Conservation (phyloP, 805 yeast species). For the Danielozyma ontarioensis region DNA sequence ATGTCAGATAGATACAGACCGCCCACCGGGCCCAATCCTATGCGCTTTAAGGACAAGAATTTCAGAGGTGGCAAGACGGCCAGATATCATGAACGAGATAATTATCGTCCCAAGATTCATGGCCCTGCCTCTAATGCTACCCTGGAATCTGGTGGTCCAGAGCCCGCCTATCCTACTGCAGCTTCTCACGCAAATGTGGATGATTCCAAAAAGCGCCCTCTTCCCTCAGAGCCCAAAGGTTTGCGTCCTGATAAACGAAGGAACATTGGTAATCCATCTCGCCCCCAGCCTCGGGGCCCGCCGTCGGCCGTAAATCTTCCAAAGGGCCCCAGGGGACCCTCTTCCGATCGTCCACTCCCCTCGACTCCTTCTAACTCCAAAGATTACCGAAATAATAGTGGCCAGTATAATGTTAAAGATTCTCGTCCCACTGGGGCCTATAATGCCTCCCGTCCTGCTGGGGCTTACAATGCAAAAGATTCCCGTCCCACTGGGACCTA, state of each 20-base stretch:
- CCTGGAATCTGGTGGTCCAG: background rate
- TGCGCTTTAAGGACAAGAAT: conserved; percentile 5
- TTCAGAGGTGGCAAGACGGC: conserved; percentile 6
- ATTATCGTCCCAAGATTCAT: conserved; percentile 7
- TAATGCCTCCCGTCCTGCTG: too few relatives aligned
- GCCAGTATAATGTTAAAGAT: too few relatives aligned
- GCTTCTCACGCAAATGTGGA: too few relatives aligned
- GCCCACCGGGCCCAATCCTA: conserved; percentile 14
- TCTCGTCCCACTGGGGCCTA: too few relatives aligned
- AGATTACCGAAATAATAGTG: too few relatives aligned
- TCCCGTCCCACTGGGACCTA: too few relatives aligned
- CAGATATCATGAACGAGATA: conserved; percentile 11
- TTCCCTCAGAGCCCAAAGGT: too few relatives aligned
- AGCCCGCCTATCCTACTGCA: background rate
- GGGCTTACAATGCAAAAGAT: too few relatives aligned
- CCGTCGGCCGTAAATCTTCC: background rate
- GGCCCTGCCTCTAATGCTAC: background rate
- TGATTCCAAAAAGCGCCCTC: too few relatives aligned
- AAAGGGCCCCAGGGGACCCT: conserved; percentile 1
- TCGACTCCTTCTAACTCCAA: conserved; percentile 1
- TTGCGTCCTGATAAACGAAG: too few relatives aligned
- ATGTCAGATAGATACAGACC: conserved; percentile 17
- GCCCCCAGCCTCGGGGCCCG: background rate
- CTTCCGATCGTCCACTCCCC: conserved; percentile 1
- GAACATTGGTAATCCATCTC: background rate